A percentile compares a stretch with the other conserved stretches of the same genome.
phyloP scores from a whole-genome alignment of 257 asterid species.

The Nicotiana obtusifolia region DNA sequence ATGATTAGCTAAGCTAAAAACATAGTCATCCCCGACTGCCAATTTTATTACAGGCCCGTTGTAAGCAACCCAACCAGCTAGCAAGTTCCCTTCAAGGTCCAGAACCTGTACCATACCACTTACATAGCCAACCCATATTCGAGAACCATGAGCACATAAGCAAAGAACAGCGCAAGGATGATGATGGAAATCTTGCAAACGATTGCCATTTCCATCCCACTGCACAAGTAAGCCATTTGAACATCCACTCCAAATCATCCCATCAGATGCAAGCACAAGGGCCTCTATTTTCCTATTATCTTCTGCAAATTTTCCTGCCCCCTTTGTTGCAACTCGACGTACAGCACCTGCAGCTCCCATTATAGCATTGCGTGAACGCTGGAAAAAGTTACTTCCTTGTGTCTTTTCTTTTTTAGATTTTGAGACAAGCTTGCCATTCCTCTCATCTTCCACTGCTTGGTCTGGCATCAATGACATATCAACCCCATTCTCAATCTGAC shows the following conservation, averaged over 20 bases:
- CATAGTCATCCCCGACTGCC: constrained; percentile 53
- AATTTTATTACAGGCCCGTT: constrained; percentile 67
- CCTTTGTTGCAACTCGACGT: constrained; percentile 78
- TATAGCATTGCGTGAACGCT: constrained; percentile 84
- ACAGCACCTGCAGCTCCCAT: constrained; percentile 99
- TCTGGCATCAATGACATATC: constrained; percentile 61
- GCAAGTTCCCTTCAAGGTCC: constrained; percentile 73
- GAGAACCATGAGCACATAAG: constrained; percentile 60
- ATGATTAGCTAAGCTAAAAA: constrained; percentile 85
- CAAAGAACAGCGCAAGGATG: constrained; percentile 75
- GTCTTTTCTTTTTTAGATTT: constrained; percentile 92
- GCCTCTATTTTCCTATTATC: constrained; percentile 77
- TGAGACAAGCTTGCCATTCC: constrained; percentile 50
- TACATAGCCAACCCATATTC: constrained; percentile 79
- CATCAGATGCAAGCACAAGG: constrained; percentile 64
- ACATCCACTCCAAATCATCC: constrained; percentile 84
- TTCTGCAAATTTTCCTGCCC: constrained; percentile 65
- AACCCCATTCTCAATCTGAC: constrained; percentile 72
- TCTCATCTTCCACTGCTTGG: constrained; percentile 67
- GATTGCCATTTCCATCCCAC: constrained; percentile 95
- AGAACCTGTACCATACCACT: constrained; percentile 76
- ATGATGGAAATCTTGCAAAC: constrained; percentile 61
- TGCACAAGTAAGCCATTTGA: constrained; percentile 80
- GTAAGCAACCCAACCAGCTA: constrained; percentile 77
- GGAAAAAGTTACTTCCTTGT: constrained; percentile 61